Evolutionary conservation across 78 protist species (phyloP), one percentile per base, ranked within the genome.

Genomic region (Monosiga brevicollis): DNA sequence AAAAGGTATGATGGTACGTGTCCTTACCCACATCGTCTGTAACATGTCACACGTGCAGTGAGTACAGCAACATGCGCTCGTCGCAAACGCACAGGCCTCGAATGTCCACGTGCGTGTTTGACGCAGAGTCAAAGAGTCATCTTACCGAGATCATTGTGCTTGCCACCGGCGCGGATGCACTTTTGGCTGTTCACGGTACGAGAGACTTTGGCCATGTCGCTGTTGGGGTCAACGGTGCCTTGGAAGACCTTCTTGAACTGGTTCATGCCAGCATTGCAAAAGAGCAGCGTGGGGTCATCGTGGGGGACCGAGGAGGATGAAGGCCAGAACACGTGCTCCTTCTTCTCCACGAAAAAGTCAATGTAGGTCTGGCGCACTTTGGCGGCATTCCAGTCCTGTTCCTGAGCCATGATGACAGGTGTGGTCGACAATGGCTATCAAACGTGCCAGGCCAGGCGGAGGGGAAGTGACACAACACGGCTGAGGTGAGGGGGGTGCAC

Each of bases 141-240:
- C 62, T 49, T 49, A 49, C 62, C 98, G 34, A 97, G 90, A 82
- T 97, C 99, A 87, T 97, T 97, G 92, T 97, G 99, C 89, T 97
- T 97, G 78, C 99, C 99, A 22, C 99, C 99, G 20, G 99, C 99
- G 41, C 99, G 97, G 91, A 97, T 97, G 91, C 99, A 97, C 92
- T 95, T 96, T 75, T 97, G 99, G 39, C 93, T 82, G 93, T 96
- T 96, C 75, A 79, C 87, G 6, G 98, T 98, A 43, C 98, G 90
- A 90, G 85, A 90, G 41, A 95, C 79, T 77, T 82, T 83, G 15
- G 94, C 93, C 42, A 95, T 78, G 24, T 86, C 89, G n/a, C 83
- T 81, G 70, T 83, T 81, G 22, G 97, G 97, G 85, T 93, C 94
- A 15, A 76, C 95, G 26, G 89, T 87, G 42, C 98, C 99, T 32